These are phyloP conservation scores for Penicillium subrubescens DNA, from an alignment of 495 filamentous ascomycete genomes.

Conservation along the genomic window DNA sequence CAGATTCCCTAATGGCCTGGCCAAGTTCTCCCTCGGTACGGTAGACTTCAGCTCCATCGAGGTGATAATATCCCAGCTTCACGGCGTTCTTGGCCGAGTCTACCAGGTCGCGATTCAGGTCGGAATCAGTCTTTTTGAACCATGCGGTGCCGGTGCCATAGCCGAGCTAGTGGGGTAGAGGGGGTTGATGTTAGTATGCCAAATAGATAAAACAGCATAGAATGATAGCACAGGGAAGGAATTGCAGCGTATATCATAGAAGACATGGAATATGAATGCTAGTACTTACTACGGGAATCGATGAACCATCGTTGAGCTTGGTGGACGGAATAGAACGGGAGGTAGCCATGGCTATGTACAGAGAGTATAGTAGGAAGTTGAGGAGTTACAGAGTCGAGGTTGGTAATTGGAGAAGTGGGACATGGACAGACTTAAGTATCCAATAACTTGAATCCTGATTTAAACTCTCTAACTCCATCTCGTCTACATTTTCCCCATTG, in stretches of 20 bases:
- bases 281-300: constrained; percentile 67
- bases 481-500: background rate
- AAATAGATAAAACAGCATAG: background rate
- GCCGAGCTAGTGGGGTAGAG: constrained; percentile 53
- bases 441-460: background rate
- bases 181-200: background rate
- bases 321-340: constrained; percentile 45
- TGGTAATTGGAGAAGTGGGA: background rate
- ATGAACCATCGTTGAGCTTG: constrained; percentile 72
- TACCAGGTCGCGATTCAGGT: constrained; percentile 45
- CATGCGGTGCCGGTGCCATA: constrained; percentile 72
- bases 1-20: constrained; percentile 67
- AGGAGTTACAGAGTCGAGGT: background rate
- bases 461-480: background rate
- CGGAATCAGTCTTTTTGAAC: constrained; percentile 52
- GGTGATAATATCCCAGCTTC: constrained; percentile 69
- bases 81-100: constrained; percentile 68
- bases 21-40: constrained; percentile 79
- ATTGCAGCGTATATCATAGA: background rate
- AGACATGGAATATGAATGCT: background rate
- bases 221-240: background rate
- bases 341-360: constrained; percentile 17
- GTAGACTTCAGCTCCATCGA: constrained; percentile 85
- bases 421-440: background rate
- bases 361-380: background rate